Evolutionary conservation across 2,329 filamentous ascomycete genomes (phyloP), one percentile per base, ranked within the genome.

Genomic region (Fusarium denticulatum): DNA sequence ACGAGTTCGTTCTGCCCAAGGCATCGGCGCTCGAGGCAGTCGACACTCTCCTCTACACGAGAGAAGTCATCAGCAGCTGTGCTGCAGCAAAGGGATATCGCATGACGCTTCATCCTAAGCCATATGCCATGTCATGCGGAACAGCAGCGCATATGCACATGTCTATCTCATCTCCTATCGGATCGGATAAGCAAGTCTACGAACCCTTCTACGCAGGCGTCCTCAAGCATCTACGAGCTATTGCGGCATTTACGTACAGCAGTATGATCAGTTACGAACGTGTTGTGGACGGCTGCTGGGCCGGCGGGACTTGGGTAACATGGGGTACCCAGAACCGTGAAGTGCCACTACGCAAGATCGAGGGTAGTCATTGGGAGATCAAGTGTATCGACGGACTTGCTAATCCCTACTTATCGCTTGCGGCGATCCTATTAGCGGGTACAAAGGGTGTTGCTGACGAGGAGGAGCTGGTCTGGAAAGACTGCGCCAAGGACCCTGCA

Each of bases 321-420:
- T 97, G 93, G 94, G 94, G 94, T 18, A 93, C 90, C 9, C 91
- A 96, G 82, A 96, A 96, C 80, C 90, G 93, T 24, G 93, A 96
- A 83, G 86, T 90, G 9, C 92, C 94, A 1, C 84, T 97, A 15
- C 88, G 94, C 18, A 91, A 92, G 79, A 88, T 94, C 53, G 83
- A 84, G 7, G 83, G 81, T 6, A 90, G 89, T 26, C 91, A 94
- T 77, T 97, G 93, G 92, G 94, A 97, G 81, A 76, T 97, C 28
- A 92, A 94, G 78, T 90, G 88, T 61, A 78, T 96, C n/a, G 94
- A 97, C 77, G 94, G 94, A 0, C 82, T 94, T 24, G 92, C 93
- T 7, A 97, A 97, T 78, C 89, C 91, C 60, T 97, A 96, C 78
- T 81, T 97, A 4, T 92, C 80, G 24, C 59, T 82, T 56, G 73